Conservation (phyloP, 2,329 filamentous ascomycete species). For the Scleromitrula shiraiana region DNA sequence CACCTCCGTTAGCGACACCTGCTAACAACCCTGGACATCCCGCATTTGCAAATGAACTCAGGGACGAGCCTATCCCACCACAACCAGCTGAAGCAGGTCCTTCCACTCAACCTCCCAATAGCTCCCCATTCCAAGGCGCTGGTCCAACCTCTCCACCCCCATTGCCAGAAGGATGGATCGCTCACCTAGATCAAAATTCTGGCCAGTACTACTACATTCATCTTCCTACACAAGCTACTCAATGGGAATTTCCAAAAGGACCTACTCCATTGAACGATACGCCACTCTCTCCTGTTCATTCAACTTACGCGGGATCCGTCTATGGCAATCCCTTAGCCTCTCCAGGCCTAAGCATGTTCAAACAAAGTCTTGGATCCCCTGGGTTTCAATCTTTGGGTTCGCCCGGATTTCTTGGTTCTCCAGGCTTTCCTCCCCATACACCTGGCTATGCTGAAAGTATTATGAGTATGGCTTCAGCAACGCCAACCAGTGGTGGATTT, state of each 20-base stretch:
- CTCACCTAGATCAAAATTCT: slow-evolving; percentile 88
- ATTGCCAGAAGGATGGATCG: slow-evolving; percentile 95
- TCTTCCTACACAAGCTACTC: slow-evolving; percentile 85
- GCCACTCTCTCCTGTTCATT: slow-evolving; percentile 71
- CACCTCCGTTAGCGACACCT: slow-evolving; percentile 30
- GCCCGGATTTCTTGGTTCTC: slow-evolving; percentile 42
- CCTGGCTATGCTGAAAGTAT: slow-evolving; percentile 81
- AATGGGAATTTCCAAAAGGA: slow-evolving; percentile 98
- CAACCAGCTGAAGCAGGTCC: slow-evolving; percentile 22
- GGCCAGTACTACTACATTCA: slow-evolving; percentile 99
- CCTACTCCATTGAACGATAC: slow-evolving; percentile 77
- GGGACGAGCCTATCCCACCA: slow-evolving; percentile 30
- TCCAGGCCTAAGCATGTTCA: slow-evolving; percentile 48
- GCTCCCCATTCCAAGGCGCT: slow-evolving; percentile 37
- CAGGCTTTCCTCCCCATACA: slow-evolving; percentile 73
- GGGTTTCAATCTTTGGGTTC: background rate
- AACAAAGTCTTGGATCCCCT: background rate
- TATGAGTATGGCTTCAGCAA: slow-evolving; percentile 69
- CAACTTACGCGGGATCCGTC: slow-evolving; percentile 39
- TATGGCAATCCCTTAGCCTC: slow-evolving; percentile 68
- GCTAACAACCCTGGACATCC: slow-evolving; percentile 63
- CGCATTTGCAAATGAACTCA: slow-evolving; percentile 80
- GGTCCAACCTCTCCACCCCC: slow-evolving; percentile 81
- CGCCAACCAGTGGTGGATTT: slow-evolving; percentile 74
- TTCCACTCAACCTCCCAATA: slow-evolving; percentile 27